A percentile compares a stretch with the other conserved stretches of the same genome.
Evolutionary conservation across 805 yeast genomes (phyloP).

Genomic region (Cyberlindnera subsufficiens): DNA sequence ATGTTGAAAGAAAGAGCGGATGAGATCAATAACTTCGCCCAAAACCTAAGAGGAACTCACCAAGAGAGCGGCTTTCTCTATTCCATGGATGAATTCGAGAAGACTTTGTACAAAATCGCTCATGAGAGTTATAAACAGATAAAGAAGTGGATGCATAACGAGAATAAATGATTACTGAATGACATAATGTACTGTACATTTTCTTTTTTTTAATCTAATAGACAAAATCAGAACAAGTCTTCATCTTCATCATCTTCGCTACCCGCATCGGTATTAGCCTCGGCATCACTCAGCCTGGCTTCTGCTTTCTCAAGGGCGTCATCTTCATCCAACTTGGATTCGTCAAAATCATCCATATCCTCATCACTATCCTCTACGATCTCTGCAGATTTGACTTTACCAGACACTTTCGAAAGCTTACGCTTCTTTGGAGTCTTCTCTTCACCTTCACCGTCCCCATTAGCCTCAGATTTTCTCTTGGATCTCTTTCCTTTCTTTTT

Average conservation of each 20-base stretch:
- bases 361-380: constrained; percentile 41
- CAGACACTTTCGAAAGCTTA: constrained; percentile 10
- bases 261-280: constrained; percentile 5
- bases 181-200: not conserved
- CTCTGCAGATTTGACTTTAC: constrained; percentile 30
- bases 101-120: constrained; percentile 45
- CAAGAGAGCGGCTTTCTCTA: constrained; percentile 50
- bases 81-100: constrained; percentile 75
- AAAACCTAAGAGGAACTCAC: constrained; percentile 29
- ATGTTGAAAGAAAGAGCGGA: constrained; percentile 63
- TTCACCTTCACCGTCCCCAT: constrained; percentile 18
- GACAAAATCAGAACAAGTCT: constrained; percentile 3
- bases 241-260: constrained; percentile 12
- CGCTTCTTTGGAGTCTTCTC: constrained; percentile 21
- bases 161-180: not conserved
- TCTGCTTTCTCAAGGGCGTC: constrained; percentile 17
- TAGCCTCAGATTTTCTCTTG: constrained; percentile 25
- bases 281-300: constrained; percentile 14
- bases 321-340: constrained; percentile 19
- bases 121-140: constrained; percentile 43
- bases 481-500: constrained; percentile 16
- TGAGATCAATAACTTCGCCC: constrained; percentile 67
- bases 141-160: constrained; percentile 35
- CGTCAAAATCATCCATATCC: constrained; percentile 22
- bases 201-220: constrained; percentile 2